A percentile compares a stretch with the other conserved stretches of the same genome.
phyloP scores from a whole-genome alignment of 2,329 filamentous ascomycete species.

The Botrytis galanthina region DNA sequence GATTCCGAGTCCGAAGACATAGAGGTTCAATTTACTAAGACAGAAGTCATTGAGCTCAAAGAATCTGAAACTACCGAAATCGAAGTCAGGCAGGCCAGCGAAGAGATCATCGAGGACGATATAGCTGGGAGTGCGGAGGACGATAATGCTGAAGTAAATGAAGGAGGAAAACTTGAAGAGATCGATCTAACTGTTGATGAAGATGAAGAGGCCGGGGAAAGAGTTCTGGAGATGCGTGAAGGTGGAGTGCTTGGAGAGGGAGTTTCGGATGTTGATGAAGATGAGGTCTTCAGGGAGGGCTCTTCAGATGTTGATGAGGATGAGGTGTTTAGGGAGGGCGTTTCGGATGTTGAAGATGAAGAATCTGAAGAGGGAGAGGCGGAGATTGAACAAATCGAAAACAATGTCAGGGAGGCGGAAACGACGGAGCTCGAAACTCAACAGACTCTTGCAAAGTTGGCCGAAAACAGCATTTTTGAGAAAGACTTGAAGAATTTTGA shows the following conservation, averaged over 20 bases:
- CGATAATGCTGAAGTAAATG: neutral
- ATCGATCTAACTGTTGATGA: neutral
- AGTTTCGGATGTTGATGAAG: neutral
- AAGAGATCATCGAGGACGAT: neutral
- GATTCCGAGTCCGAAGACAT: neutral
- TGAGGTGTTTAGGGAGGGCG: slow-evolving; percentile 1
- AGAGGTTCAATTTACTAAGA: neutral
- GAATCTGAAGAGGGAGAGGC: neutral
- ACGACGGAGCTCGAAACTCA: slow-evolving; percentile 12
- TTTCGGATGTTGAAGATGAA: neutral
- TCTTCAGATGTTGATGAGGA: neutral
- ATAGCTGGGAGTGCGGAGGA: neutral
- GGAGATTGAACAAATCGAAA: slow-evolving; percentile 9
- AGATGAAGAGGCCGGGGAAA: neutral
- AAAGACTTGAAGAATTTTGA: neutral
- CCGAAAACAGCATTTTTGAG: neutral
- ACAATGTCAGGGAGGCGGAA: slow-evolving; percentile 5
- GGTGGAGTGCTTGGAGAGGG: neutral
- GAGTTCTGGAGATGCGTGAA: neutral
- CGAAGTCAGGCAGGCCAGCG: neutral
- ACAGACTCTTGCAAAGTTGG: neutral
- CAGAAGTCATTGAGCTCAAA: neutral
- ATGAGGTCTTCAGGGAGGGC: neutral
- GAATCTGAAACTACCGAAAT: neutral
- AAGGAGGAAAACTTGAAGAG: neutral